Conservation (phyloP, 2,329 filamentous ascomycete genomes). For the Calonectria henricotiae region DNA sequence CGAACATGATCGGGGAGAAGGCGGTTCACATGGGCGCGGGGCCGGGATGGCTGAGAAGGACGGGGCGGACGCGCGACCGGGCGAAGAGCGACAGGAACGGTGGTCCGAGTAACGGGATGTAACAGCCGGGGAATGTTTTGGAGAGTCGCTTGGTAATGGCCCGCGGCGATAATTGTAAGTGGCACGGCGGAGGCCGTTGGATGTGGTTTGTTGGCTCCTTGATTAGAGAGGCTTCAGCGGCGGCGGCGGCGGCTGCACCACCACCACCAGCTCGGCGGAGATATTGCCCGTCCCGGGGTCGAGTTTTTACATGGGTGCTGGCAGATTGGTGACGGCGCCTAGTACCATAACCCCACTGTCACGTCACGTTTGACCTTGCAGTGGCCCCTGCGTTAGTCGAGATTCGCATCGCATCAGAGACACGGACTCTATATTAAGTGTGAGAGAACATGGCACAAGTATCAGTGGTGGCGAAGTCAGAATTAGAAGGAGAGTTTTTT, state of each 20-base stretch:
- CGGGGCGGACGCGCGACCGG: slow-evolving; percentile 27
- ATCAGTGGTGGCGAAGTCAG: not conserved
- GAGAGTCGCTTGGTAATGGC: slow-evolving; percentile 2
- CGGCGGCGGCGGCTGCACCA: not conserved
- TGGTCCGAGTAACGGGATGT: not conserved
- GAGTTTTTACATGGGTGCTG: slow-evolving; percentile 37
- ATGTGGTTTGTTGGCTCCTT: slow-evolving; percentile 40
- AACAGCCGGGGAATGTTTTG: not conserved
- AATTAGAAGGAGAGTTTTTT: no score
- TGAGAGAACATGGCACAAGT: not conserved
- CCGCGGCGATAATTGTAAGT: slow-evolving; percentile 1
- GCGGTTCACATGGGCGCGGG: slow-evolving; percentile 55
- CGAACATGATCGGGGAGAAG: slow-evolving; percentile 62
- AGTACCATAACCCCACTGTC: slow-evolving; percentile 14
- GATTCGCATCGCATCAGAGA: slow-evolving; percentile 26
- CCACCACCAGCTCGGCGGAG: slow-evolving; percentile 44
- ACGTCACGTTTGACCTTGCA: slow-evolving; percentile 25
- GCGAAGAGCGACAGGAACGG: not conserved
- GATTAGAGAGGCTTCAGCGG: slow-evolving; percentile 26
- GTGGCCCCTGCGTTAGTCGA: slow-evolving; percentile 33
- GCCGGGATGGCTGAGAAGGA: slow-evolving; percentile 34
- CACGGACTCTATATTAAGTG: not conserved
- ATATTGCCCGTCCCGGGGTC: slow-evolving; percentile 44
- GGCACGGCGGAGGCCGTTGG: slow-evolving; percentile 48
- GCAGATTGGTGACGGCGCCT: slow-evolving; percentile 16